phyloP scores from a whole-genome alignment of 2,329 filamentous ascomycete species.

The Hypoxylon sp. region DNA sequence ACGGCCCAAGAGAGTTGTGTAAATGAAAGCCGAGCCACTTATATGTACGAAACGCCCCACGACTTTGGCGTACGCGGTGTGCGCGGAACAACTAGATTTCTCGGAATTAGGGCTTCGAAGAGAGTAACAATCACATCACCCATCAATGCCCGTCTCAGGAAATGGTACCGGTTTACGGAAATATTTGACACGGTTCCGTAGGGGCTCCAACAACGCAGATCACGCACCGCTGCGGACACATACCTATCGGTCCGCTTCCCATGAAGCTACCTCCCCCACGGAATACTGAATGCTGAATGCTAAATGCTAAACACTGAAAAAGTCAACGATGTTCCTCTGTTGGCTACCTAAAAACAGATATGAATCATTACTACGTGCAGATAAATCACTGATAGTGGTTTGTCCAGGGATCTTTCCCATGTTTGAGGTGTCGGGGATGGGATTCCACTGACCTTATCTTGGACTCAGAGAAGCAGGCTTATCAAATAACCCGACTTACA shows the following conservation, averaged over 20 bases:
- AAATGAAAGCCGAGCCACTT: constrained; percentile 17
- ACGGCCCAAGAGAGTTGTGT: constrained; percentile 17
- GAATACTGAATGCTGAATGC: constrained; percentile 8
- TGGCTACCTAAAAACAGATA: constrained; percentile 18
- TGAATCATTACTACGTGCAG: constrained; percentile 38
- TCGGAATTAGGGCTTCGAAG: constrained; percentile 21
- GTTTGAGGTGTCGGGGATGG: constrained; percentile 8
- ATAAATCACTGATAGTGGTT: constrained; percentile 20
- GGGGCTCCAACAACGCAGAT: constrained; percentile 35
- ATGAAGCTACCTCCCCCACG: constrained; percentile 30
- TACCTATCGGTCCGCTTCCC: constrained; percentile 29
- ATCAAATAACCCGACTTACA: constrained; percentile 29
- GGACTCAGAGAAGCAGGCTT: constrained; percentile 26
- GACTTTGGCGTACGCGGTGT: constrained; percentile 14
- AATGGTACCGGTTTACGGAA: constrained; percentile 34
- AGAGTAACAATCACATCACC: constrained; percentile 27
- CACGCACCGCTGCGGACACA: constrained; percentile 31
- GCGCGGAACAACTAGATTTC: constrained; percentile 28
- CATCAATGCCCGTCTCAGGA: constrained; percentile 31
- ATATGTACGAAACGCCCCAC: constrained; percentile 13
- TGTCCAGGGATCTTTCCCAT: constrained; percentile 11
- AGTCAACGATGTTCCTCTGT: constrained; percentile 14
- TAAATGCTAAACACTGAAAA: constrained; percentile 13
- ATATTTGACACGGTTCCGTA: constrained; percentile 35
- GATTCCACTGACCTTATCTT: constrained; percentile 21